Evolutionary conservation across 2,329 filamentous ascomycete species (phyloP).

Genomic region (Chrysoporthe cubensis): DNA sequence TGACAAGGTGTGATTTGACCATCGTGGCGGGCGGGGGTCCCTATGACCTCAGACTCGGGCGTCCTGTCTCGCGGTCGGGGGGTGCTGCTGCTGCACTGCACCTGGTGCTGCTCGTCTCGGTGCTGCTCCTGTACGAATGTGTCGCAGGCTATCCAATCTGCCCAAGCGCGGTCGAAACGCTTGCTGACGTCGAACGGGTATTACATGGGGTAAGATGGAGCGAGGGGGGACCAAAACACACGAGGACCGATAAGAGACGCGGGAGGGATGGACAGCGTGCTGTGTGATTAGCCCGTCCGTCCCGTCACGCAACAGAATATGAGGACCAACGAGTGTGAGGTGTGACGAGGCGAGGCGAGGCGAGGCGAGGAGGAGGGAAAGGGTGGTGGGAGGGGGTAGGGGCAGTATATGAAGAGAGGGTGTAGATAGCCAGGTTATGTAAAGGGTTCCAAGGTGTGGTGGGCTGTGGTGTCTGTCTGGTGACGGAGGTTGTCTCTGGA

Average conservation of each 20-base stretch:
- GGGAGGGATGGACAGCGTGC: conserved; percentile 7
- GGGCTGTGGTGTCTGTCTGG: not conserved
- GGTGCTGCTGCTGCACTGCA: not conserved
- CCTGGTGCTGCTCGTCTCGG: conserved; percentile 13
- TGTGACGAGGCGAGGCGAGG: conserved; percentile 2
- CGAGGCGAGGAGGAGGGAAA: not conserved
- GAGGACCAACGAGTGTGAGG: conserved; percentile 1
- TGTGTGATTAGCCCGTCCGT: not conserved
- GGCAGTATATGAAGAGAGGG: conserved; percentile 17
- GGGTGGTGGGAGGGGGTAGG: conserved; percentile 16
- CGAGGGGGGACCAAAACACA: conserved; percentile 7
- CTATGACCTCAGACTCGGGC: not conserved
- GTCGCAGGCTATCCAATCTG: conserved; percentile 4
- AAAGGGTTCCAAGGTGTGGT: not conserved
- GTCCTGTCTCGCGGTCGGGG: conserved; percentile 9
- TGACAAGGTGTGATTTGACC: conserved; percentile 60
- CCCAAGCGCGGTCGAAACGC: not conserved
- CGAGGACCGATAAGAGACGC: not conserved
- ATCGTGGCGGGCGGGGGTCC: conserved; percentile 42
- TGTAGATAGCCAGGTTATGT: conserved; percentile 1
- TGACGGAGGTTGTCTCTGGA: not conserved
- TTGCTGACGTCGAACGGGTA: not conserved
- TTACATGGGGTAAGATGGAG: not conserved
- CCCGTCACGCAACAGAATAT: conserved; percentile 9
- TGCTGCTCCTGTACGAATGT: not conserved